Evolutionary conservation across 2,329 filamentous ascomycete species (phyloP).

Genomic region (Alternaria solani): DNA sequence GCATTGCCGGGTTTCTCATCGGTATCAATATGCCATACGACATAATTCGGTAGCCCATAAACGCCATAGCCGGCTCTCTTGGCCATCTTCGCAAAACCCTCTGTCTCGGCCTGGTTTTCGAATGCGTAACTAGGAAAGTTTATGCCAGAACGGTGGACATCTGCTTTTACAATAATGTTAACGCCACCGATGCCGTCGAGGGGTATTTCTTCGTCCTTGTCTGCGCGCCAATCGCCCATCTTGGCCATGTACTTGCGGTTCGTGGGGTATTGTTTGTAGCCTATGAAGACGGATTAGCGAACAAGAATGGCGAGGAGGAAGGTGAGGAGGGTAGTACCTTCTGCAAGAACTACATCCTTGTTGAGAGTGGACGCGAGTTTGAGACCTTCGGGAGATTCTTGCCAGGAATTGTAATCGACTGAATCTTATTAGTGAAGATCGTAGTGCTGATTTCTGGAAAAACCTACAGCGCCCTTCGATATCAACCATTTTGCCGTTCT

Average conservation of each 20-base stretch:
- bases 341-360: constrained; percentile 84
- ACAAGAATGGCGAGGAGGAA: not conserved
- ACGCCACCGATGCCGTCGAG: constrained; percentile 97
- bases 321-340: constrained; percentile 65
- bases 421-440: constrained; percentile 5
- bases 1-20: constrained; percentile 89
- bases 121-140: constrained; percentile 98
- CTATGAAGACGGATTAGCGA: constrained; percentile 53
- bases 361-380: constrained; percentile 76
- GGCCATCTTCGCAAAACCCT: constrained; percentile 99
- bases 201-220: constrained; percentile 91
- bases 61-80: constrained; percentile 94
- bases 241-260: constrained; percentile 87
- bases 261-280: constrained; percentile 93
- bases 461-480: constrained; percentile 91
- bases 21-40: constrained; percentile 98
- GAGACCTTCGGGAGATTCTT: constrained; percentile 86
- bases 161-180: constrained; percentile 96
- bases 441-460: too few species aligned
- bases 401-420: constrained; percentile 99
- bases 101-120: constrained; percentile 98
- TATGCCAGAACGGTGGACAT: constrained; percentile 95
- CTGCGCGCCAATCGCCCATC: constrained; percentile 90
- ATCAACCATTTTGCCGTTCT: constrained; percentile 69
- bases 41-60: constrained; percentile 91